A percentile compares a stretch with the other conserved stretches of the same genome.
Evolutionary conservation across 768 basidiomycete genomes (phyloP).

Genomic region (Phlebiopsis gigantea): DNA sequence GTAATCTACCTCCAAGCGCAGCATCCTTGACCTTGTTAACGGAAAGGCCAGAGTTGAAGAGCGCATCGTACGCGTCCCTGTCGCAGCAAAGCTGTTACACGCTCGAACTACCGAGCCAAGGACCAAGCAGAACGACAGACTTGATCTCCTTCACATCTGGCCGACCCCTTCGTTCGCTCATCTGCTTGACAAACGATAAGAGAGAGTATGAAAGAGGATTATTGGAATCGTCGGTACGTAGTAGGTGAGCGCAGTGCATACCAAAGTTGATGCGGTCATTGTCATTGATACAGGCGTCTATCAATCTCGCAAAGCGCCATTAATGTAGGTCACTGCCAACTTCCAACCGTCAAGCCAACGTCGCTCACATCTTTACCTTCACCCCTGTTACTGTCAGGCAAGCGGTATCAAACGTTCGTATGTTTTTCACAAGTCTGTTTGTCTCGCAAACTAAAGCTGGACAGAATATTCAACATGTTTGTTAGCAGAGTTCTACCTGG

Average conservation of each 20-base stretch:
- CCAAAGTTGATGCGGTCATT: no score
- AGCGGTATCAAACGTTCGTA: neutral
- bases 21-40: constrained; percentile 66
- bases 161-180: constrained; percentile 20
- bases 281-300: no score
- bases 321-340: no score
- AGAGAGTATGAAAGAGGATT: no score
- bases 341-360: neutral
- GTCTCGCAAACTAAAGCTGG: neutral
- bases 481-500: neutral
- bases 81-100: constrained; percentile 21
- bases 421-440: neutral
- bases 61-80: constrained; percentile 38
- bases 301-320: no score
- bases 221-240: no score
- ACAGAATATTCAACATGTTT: constrained; percentile 4
- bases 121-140: constrained; percentile 26
- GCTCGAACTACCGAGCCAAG: constrained; percentile 19
- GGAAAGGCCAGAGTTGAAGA: constrained; percentile 48
- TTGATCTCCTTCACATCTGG: constrained; percentile 28
- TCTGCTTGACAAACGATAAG: constrained; percentile 11
- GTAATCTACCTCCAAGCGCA: constrained; percentile 55
- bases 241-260: no score
- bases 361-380: neutral
- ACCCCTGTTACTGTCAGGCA: neutral